phyloP scores from a whole-genome alignment of 2,329 filamentous ascomycete species.

The Westerdykella sp. region DNA sequence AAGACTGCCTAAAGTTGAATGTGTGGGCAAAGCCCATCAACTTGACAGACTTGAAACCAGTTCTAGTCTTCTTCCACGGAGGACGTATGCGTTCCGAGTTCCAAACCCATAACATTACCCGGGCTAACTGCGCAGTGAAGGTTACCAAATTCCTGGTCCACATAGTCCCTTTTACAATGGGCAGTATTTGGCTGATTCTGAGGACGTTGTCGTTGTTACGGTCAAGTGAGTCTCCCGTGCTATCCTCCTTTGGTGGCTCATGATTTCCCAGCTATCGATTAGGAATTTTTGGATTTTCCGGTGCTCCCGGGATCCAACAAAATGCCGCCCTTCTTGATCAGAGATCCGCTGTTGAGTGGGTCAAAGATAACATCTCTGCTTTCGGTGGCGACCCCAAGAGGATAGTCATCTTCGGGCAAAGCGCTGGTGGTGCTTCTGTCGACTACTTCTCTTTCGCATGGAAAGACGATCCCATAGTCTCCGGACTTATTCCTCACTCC shows the following conservation, averaged over 20 bases:
- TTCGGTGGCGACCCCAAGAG: conserved; percentile 38
- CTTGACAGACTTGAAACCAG: too few species aligned
- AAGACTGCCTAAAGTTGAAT: too few species aligned
- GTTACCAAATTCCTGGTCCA: too few species aligned
- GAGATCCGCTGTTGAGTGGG: conserved; percentile 33
- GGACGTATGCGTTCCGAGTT: too few species aligned
- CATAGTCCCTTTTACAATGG: conserved; percentile 3
- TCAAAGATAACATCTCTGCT: conserved; percentile 35
- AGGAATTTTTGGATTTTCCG: conserved; percentile 38
- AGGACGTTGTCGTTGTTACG: conserved; percentile 29
- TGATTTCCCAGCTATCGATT: conserved; percentile 28
- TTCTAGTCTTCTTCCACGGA: too few species aligned
- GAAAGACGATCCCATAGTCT: conserved; percentile 44
- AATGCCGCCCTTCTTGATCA: conserved; percentile 34
- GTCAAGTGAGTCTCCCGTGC: conserved; percentile 11
- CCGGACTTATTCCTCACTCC: conserved; percentile 44
- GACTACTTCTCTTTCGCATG: conserved; percentile 49
- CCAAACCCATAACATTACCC: too few species aligned
- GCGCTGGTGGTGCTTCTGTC: conserved; percentile 36
- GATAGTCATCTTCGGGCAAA: conserved; percentile 38
- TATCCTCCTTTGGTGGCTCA: not conserved
- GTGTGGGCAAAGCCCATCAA: too few species aligned
- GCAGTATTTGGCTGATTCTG: conserved; percentile 20
- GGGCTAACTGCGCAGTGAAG: too few species aligned
- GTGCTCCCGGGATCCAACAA: conserved; percentile 27